These are phyloP conservation scores for Emmonsiellopsis sp. DNA, from an alignment of 2,329 filamentous ascomycete genomes.

Conservation along the genomic window DNA sequence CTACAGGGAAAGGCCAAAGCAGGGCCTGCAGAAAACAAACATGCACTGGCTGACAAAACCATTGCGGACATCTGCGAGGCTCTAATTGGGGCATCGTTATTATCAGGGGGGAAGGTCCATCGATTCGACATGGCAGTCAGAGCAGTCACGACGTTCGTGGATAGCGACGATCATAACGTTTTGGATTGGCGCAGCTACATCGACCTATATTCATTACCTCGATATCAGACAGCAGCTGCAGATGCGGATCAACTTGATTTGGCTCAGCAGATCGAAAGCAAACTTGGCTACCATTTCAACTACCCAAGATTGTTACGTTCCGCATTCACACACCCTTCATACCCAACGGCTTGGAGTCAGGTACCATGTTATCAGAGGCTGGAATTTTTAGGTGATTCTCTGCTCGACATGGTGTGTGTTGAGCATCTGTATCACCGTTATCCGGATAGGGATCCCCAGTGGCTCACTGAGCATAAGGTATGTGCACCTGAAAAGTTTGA, in stretches of 20 bases:
- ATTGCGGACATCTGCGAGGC: constrained; percentile 94
- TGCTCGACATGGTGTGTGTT: constrained; percentile 78
- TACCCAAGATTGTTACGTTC: constrained; percentile 69
- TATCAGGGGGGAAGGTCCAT: constrained; percentile 40
- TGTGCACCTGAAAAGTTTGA: constrained; percentile 3
- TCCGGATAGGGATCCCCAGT: constrained; percentile 78
- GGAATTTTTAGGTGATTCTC: constrained; percentile 82
- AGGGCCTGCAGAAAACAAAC: constrained; percentile 38
- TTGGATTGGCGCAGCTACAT: constrained; percentile 64
- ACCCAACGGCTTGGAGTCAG: constrained; percentile 62
- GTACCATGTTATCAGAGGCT: constrained; percentile 83
- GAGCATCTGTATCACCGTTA: constrained; percentile 70
- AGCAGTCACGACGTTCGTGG: constrained; percentile 52
- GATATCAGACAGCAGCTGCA: constrained; percentile 55
- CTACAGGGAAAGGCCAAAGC: constrained; percentile 56
- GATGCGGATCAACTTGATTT: constrained; percentile 62
- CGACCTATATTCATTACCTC: constrained; percentile 55
- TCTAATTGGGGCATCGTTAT: constrained; percentile 74
- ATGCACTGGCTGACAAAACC: constrained; percentile 74
- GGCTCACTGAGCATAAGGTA: constrained; percentile 90
- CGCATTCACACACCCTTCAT: constrained; percentile 82
- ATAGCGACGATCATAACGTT: constrained; percentile 60
- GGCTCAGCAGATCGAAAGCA: constrained; percentile 51
- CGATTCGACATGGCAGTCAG: constrained; percentile 52
- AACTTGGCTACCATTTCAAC: constrained; percentile 58